Conservation (phyloP, 2,329 filamentous ascomycete genomes). For the Diatrype stigma region DNA sequence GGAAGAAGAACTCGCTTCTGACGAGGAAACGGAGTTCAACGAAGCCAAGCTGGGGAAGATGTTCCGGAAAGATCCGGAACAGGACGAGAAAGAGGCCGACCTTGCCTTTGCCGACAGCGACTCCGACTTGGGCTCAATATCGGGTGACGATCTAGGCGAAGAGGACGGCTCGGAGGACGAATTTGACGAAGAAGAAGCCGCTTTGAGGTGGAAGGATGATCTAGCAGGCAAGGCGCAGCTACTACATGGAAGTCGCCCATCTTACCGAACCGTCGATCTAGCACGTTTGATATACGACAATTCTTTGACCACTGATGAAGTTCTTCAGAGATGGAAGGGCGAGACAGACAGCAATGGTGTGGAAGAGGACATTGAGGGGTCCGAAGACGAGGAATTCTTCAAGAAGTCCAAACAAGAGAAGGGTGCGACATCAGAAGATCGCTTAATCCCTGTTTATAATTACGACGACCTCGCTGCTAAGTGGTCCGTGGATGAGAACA, state of each 20-base stretch:
- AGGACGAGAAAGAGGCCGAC: constrained; percentile 59
- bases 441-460: constrained; percentile 73
- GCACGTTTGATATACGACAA: constrained; percentile 87
- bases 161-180: constrained; percentile 41
- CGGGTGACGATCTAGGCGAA: constrained; percentile 47
- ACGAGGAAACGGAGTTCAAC: constrained; percentile 53
- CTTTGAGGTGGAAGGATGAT: constrained; percentile 82
- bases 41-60: constrained; percentile 58
- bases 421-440: constrained; percentile 68
- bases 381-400: constrained; percentile 61
- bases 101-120: constrained; percentile 94
- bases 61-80: constrained; percentile 50
- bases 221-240: constrained; percentile 70
- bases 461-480: constrained; percentile 78
- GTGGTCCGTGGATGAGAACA: constrained; percentile 75
- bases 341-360: constrained; percentile 52
- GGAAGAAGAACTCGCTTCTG: constrained; percentile 47
- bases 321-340: constrained; percentile 76
- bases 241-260: constrained; percentile 64
- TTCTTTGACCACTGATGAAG: constrained; percentile 68
- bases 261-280: constrained; percentile 77
- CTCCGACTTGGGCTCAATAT: constrained; percentile 89
- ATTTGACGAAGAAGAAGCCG: constrained; percentile 61
- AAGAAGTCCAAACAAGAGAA: constrained; percentile 59
- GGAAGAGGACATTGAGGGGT: constrained; percentile 51